Evolutionary conservation across 208 protist genomes (phyloP).

Genomic region (Hexamita inflata): DNA sequence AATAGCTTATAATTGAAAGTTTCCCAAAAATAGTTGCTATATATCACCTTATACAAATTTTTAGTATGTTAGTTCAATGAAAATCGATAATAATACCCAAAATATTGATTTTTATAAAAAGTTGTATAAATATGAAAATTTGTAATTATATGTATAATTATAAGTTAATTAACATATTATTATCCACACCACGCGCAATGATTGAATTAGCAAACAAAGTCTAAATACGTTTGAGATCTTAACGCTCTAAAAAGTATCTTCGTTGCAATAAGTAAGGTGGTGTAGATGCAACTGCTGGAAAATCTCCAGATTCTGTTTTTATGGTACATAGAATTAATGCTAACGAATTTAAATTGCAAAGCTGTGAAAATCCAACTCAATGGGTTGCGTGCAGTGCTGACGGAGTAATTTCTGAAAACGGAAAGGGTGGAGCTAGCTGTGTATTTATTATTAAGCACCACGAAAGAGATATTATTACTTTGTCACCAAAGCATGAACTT

Average conservation of each 20-base stretch:
- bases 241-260: neutral
- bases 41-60: too few relatives aligned
- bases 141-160: too few relatives aligned
- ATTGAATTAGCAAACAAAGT: constrained; percentile 9
- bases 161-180: too few relatives aligned
- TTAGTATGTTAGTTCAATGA: too few relatives aligned
- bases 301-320: neutral
- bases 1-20: too few relatives aligned
- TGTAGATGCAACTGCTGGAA: constrained; percentile 11
- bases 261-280: neutral
- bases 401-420: neutral
- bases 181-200: too few relatives aligned
- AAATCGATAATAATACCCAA: too few relatives aligned
- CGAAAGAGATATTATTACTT: neutral
- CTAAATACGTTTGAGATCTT: neutral
- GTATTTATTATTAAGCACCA: constrained; percentile 4
- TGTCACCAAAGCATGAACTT: neutral
- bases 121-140: too few relatives aligned
- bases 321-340: constrained; percentile 15
- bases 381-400: neutral
- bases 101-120: too few relatives aligned
- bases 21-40: too few relatives aligned
- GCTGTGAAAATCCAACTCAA: neutral
- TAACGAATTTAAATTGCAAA: neutral
- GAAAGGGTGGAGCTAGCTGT: neutral